These are phyloP conservation scores for Tulasnella sp. DNA, from an alignment of 768 basidiomycete genomes.

Conservation along the genomic window DNA sequence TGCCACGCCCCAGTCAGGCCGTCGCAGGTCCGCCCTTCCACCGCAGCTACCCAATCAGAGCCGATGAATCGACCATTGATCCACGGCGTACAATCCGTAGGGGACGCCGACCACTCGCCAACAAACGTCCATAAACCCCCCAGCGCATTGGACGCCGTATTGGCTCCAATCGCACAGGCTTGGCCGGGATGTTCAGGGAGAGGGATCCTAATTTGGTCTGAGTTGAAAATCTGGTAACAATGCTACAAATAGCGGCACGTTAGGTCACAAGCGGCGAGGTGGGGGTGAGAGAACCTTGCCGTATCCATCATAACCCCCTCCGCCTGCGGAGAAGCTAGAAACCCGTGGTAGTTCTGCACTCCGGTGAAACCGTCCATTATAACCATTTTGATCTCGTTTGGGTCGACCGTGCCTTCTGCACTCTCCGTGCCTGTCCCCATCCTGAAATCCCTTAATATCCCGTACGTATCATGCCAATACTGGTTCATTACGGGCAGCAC, in stretches of 20 bases:
- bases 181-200: conserved; percentile 55
- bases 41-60: conserved; percentile 51
- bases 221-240: conserved; percentile 26
- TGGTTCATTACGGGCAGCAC: conserved; percentile 49
- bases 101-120: conserved; percentile 79
- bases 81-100: conserved; percentile 71
- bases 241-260: conserved; percentile 7
- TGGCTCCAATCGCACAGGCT: conserved; percentile 51
- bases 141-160: conserved; percentile 50
- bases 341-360: conserved; percentile 64
- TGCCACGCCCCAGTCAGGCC: conserved; percentile 61
- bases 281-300: conserved; percentile 31
- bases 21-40: conserved; percentile 53
- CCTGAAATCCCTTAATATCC: conserved; percentile 46
- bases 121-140: conserved; percentile 77
- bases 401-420: conserved; percentile 46
- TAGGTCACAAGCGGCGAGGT: not conserved
- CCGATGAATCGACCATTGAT: conserved; percentile 79
- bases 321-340: conserved; percentile 53
- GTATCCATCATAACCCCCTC: conserved; percentile 58
- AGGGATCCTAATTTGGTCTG: conserved; percentile 46
- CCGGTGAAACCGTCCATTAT: conserved; percentile 79
- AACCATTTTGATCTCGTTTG: conserved; percentile 58
- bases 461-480: conserved; percentile 66
- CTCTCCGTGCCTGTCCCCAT: conserved; percentile 38